Percentiles rank a stretch among this genome's conserved stretches.
These are phyloP conservation scores for Pseudopyrenochaeta lycopersici DNA, from an alignment of 2,329 filamentous ascomycete genomes.

Conservation along the genomic window DNA sequence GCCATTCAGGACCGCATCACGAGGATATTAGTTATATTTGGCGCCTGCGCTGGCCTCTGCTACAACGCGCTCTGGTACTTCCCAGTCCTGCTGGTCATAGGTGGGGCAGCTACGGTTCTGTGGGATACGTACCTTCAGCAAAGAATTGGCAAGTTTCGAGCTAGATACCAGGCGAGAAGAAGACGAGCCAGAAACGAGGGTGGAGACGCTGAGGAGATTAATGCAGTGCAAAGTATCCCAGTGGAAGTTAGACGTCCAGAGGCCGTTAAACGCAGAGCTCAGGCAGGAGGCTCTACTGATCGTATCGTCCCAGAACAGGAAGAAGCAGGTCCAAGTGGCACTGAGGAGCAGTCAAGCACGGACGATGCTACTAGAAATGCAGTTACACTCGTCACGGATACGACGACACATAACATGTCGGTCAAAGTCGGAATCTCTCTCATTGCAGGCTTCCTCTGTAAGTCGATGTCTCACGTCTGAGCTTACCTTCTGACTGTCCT, in stretches of 20 bases:
- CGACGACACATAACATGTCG: conserved; percentile 46
- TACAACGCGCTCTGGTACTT: conserved; percentile 82
- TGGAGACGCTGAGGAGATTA: conserved; percentile 31
- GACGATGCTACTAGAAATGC: not conserved
- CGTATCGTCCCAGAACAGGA: conserved; percentile 17
- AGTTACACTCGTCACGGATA: conserved; percentile 24
- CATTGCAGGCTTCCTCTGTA: conserved; percentile 60
- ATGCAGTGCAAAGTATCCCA: conserved; percentile 17
- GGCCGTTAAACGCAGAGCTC: conserved; percentile 30
- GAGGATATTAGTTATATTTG: conserved; percentile 69
- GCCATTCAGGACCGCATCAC: conserved; percentile 72
- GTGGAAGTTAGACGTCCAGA: conserved; percentile 22
- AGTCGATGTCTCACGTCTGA: conserved; percentile 6
- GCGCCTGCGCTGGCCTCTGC: conserved; percentile 70
- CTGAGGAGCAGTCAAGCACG: conserved; percentile 6
- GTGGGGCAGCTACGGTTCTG: conserved; percentile 62
- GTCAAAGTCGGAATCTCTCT: conserved; percentile 50
- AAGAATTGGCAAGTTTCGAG: conserved; percentile 43
- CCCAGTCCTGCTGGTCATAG: conserved; percentile 67
- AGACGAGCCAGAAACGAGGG: conserved; percentile 23
- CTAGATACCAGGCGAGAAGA: conserved; percentile 26
- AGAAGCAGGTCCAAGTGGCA: conserved; percentile 6
- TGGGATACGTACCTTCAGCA: conserved; percentile 66
- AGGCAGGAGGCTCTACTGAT: conserved; percentile 27
- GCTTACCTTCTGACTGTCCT: conserved; percentile 3